These are phyloP conservation scores for Butyriboletus loyo DNA, from an alignment of 768 basidiomycete species.

Conservation along the genomic window DNA sequence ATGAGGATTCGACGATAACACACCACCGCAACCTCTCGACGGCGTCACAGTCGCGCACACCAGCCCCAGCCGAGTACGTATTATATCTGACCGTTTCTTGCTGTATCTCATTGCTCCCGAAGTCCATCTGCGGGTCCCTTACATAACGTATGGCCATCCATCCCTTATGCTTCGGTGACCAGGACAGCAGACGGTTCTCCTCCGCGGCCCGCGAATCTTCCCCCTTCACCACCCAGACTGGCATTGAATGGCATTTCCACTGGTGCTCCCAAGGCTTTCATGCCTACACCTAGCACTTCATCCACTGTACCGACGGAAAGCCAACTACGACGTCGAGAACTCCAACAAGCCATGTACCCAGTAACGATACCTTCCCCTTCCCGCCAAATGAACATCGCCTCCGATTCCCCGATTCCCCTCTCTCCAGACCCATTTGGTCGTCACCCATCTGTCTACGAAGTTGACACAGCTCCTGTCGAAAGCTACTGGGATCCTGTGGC, in stretches of 20 bases:
- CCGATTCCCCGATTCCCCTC: slow-evolving; percentile 69
- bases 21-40: slow-evolving; percentile 18
- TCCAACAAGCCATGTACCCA: slow-evolving; percentile 49
- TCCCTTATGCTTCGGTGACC: slow-evolving; percentile 40
- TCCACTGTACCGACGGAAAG: slow-evolving; percentile 41
- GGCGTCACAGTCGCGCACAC: slow-evolving; percentile 10
- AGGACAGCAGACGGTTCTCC: slow-evolving; percentile 19
- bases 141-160: slow-evolving; percentile 40
- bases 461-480: slow-evolving; percentile 29
- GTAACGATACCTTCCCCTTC: slow-evolving; percentile 32
- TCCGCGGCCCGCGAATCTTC: slow-evolving; percentile 22
- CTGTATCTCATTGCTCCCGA: slow-evolving; percentile 6
- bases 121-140: slow-evolving; percentile 11
- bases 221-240: slow-evolving; percentile 57
- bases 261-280: slow-evolving; percentile 51
- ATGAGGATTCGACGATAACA: slow-evolving; percentile 20
- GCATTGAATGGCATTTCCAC: slow-evolving; percentile 70
- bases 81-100: slow-evolving; percentile 4
- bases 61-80: slow-evolving; percentile 20
- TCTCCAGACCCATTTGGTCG: slow-evolving; percentile 82
- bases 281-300: slow-evolving; percentile 19
- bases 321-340: slow-evolving; percentile 49
- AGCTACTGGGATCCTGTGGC: slow-evolving; percentile 44
- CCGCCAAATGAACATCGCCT: slow-evolving; percentile 18
- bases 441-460: slow-evolving; percentile 51